These are phyloP conservation scores for Suillus clintonianus DNA, from an alignment of 768 basidiomycete species.

Conservation along the genomic window DNA sequence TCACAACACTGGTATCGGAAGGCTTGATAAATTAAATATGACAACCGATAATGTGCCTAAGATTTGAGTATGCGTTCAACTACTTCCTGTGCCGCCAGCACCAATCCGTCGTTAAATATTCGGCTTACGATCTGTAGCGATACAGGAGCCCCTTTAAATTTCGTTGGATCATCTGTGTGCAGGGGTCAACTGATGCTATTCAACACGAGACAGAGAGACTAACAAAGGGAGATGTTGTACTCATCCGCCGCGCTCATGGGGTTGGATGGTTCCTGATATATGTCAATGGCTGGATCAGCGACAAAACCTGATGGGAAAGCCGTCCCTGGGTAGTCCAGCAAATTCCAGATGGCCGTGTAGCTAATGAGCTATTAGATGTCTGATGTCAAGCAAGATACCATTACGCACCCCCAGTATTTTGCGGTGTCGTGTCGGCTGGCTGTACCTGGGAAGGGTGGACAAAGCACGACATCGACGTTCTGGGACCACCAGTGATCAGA, in stretches of 20 bases:
- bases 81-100: conserved; percentile 24
- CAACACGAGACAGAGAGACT: background rate
- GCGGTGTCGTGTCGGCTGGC: conserved; percentile 36
- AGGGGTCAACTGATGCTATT: conserved; percentile 5
- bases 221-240: conserved; percentile 20
- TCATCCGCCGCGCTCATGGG: conserved; percentile 22
- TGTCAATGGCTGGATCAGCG: conserved; percentile 17
- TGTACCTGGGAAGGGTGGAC: conserved; percentile 35
- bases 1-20: background rate
- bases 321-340: conserved; percentile 41
- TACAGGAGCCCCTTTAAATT: conserved; percentile 19
- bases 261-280: conserved; percentile 7
- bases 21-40: background rate
- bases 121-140: conserved; percentile 23
- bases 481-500: conserved; percentile 37
- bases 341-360: conserved; percentile 45
- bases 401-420: conserved; percentile 37
- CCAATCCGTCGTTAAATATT: conserved; percentile 28
- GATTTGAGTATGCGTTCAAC: conserved; percentile 27
- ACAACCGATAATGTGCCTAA: background rate
- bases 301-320: conserved; percentile 38
- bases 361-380: conserved; percentile 18
- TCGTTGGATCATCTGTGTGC: conserved; percentile 20
- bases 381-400: background rate
- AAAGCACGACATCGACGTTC: conserved; percentile 39